phyloP scores from a whole-genome alignment of 78 protist species.

The Emiliania huxleyi region DNA sequence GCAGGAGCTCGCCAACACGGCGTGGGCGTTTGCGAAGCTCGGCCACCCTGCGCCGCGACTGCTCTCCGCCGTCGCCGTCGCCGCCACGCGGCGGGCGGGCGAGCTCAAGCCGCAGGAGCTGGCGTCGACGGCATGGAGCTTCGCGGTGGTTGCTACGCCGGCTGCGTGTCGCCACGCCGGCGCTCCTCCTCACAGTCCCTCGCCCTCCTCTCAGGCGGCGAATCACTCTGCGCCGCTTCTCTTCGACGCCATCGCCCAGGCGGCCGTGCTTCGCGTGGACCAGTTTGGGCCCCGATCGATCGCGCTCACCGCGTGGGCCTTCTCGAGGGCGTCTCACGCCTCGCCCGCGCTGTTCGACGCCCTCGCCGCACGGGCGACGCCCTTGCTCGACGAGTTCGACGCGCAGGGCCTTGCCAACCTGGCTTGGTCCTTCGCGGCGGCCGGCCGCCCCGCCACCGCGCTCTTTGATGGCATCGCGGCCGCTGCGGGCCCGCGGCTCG shows the following conservation, averaged over 20 bases:
- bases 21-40: background rate
- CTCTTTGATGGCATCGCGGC: background rate
- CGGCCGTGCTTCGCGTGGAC: background rate
- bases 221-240: background rate
- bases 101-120: conserved; percentile 13
- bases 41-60: background rate
- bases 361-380: background rate
- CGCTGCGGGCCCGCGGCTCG: background rate
- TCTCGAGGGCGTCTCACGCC: background rate
- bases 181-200: background rate
- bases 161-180: no score
- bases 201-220: background rate
- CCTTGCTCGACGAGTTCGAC: background rate
- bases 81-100: background rate
- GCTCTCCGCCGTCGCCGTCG: background rate
- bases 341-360: background rate
- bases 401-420: background rate
- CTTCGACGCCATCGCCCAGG: background rate
- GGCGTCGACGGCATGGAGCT: background rate
- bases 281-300: background rate
- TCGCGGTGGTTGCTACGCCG: background rate
- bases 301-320: background rate
- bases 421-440: background rate
- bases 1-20: conserved; percentile 25
- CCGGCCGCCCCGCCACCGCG: background rate